Evolutionary conservation across 2,329 filamentous ascomycete species (phyloP).

Genomic region (Coleophoma cylindrospora): DNA sequence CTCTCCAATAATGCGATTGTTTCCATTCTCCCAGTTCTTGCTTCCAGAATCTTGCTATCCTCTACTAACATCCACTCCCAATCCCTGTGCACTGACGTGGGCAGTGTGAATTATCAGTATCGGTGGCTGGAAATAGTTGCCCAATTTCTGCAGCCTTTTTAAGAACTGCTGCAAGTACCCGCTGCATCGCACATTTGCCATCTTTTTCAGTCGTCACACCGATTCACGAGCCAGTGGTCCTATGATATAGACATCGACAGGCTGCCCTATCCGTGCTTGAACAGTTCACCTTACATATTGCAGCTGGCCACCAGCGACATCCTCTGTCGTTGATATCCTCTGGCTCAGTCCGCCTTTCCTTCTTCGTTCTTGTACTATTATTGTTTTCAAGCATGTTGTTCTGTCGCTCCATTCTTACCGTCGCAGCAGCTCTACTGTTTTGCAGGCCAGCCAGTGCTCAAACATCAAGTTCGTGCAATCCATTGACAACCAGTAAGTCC

Average conservation of each 20-base stretch:
- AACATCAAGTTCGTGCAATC: conserved; percentile 52
- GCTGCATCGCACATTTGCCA: background rate
- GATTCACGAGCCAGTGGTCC: too few species aligned
- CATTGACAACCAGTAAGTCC: conserved; percentile 33
- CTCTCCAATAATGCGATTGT: background rate
- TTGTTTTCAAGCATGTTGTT: conserved; percentile 18
- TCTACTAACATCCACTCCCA: conserved; percentile 1
- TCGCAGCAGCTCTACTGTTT: conserved; percentile 13
- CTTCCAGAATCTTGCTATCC: background rate
- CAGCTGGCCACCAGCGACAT: too few species aligned
- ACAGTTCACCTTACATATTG: too few species aligned
- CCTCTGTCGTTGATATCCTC: too few species aligned
- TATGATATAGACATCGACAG: too few species aligned
- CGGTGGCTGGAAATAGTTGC: conserved; percentile 9
- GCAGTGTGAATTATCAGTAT: background rate
- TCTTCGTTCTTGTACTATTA: conserved; percentile 9
- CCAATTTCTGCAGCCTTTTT: conserved; percentile 12
- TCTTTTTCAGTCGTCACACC: too few species aligned
- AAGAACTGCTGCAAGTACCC: conserved; percentile 14
- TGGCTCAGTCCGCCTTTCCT: conserved; percentile 1
- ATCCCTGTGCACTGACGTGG: conserved; percentile 8
- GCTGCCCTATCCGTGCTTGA: too few species aligned
- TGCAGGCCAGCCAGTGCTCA: conserved; percentile 32
- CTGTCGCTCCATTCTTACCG: conserved; percentile 11
- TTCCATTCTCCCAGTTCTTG: background rate